Evolutionary conservation across 1,139 yeast genomes (phyloP), one percentile per base, ranked within the genome.

Genomic region (Hyphopichia burtonii): DNA sequence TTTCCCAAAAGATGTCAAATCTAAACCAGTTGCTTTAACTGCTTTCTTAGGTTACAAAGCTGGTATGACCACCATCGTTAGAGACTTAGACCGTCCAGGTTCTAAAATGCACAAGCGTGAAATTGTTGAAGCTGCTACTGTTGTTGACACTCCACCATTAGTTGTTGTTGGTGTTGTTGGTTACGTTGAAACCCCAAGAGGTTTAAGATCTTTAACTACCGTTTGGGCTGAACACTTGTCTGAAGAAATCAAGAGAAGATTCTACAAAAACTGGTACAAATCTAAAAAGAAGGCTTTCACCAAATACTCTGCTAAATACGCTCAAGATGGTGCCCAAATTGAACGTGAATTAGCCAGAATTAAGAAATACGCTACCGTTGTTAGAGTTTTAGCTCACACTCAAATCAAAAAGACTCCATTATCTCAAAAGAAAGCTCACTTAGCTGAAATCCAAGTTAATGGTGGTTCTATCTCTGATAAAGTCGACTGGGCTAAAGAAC

Each of bases 221-320:
- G 99, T 93, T 72, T 93, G 99, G 99, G 98, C 99, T 66, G 99
- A 93, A 83, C 99, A 93, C 81, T 85, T 93, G 74, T 87, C 96
- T 65, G 99, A 93, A 74, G 99, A 93, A 79, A 83, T 93, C 76
- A 93, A 86, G 88, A 89, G 99, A 86, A 89, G 98, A 83, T 93
- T 93, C 96, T 93, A 93, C 96, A 93, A 91, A 89, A 93, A 91
- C 96, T 93, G 99, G 99, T 93, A 86, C 96, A 91, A 90, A 85
- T 86, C 96, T 62, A 93, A 93, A 94, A 93, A 93, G 96, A 91
- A 91, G 94, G 99, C 99, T 68, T 93, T 93, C 94, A 88, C 98
- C 88, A 90, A 93, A 82, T 93, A 93, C 90, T 86, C 98, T 74
- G 88, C 94, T 76, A 91, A 93, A 84, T 91, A 91, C 86, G 89